Evolutionary conservation across 176 grass and related monocot genomes (phyloP), one percentile per base, ranked within the genome.

Genomic region (Avena insularis): DNA sequence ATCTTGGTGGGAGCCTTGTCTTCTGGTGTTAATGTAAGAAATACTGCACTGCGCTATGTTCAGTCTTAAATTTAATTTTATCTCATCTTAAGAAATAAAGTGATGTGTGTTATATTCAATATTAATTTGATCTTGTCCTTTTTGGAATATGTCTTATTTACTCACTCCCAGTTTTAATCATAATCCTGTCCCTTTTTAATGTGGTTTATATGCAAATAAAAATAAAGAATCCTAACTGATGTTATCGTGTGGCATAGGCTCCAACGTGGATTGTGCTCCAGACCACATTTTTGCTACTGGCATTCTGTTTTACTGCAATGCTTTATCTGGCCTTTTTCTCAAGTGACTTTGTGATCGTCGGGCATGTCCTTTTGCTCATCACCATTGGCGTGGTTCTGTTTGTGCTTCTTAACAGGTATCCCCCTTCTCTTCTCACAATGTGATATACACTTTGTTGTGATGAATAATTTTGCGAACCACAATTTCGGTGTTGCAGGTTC

Each of bases 241-340:
- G 33, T 36, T 86, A 58, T 86, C 6, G 83, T 80, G 13, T 20
- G 89, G 38, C 87, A 56, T 57, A 98, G 92, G 90, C 68, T 11
- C 96, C 93, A 4, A 98, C 96, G 0, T 98, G 96, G 96, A 87
- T 88, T 81, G 87, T 90, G 82, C 82, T 98, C 51, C 91, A 93
- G 92, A 78, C 80, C 29, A 85, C 89, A 74, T 98, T 98, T 88
- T 88, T 98, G 82, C 85, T 98, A 51, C 86, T 98, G 36, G 90
- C 83, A 2, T 72, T 94, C 23, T 96, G 90, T 84, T 87, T 98
- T 82, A 88, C 81, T 11, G 84, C 93, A 10, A 94, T 98, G 93
- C 92, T 98, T 66, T 83, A 92, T 68, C 89, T 98, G 35, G 96
- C 96, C 75, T 91, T 96, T 73, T 92, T 90, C 31, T 96, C 92